phyloP scores from a whole-genome alignment of 1,284 basidiomycete species.

The Golubevia sp. region DNA sequence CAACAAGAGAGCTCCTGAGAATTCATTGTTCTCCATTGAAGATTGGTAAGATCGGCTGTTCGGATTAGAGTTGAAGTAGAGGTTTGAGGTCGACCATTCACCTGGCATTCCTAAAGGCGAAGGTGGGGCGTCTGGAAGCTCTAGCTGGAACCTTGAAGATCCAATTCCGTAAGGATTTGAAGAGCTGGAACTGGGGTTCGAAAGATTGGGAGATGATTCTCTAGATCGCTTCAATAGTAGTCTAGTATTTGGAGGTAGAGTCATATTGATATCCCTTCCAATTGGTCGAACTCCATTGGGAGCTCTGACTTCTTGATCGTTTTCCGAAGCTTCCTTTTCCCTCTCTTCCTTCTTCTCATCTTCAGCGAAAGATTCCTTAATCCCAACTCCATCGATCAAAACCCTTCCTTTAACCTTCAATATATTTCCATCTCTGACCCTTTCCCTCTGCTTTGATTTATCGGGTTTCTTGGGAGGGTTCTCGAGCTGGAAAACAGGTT shows the following conservation, averaged over 20 bases:
- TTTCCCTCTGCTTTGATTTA: too few relatives aligned
- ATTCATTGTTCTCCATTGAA: too few relatives aligned
- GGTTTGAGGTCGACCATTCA: conserved; percentile 27
- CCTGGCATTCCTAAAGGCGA: conserved; percentile 55
- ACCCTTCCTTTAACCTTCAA: not conserved
- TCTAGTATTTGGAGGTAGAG: too few relatives aligned
- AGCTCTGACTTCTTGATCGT: too few relatives aligned
- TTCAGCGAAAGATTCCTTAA: too few relatives aligned
- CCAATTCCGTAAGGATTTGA: conserved; percentile 30
- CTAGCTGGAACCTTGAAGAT: conserved; percentile 19
- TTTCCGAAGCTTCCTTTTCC: too few relatives aligned
- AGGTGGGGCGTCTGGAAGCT: conserved; percentile 37
- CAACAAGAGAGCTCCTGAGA: conserved; percentile 42
- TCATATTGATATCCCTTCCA: too few relatives aligned
- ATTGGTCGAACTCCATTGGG: too few relatives aligned
- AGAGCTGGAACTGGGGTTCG: not conserved
- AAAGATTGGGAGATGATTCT: too few relatives aligned
- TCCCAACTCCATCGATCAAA: too few relatives aligned
- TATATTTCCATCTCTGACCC: not conserved
- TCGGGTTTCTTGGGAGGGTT: conserved; percentile 4
- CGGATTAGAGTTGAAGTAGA: not conserved
- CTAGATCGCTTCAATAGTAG: too few relatives aligned
- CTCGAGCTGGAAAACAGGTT: conserved; percentile 26
- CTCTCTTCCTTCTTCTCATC: too few relatives aligned
- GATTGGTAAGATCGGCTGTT: conserved; percentile 19